Conservation (phyloP, 129 eudicot species). For the Lonicera japonica region DNA sequence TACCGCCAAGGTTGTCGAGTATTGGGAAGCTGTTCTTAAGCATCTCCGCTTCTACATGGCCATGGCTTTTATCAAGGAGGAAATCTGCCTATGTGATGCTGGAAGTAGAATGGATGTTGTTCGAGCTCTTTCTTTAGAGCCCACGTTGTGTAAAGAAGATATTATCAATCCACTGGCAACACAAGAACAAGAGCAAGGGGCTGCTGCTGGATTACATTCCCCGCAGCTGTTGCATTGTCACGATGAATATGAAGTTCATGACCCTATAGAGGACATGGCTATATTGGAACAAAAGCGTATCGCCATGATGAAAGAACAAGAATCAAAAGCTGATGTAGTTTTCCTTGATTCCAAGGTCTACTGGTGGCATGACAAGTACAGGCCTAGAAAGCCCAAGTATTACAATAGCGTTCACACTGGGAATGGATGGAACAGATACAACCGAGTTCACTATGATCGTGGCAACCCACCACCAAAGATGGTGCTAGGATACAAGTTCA, state of each 20-base stretch:
- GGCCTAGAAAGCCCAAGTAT: not conserved
- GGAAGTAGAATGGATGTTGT: constrained; percentile 33
- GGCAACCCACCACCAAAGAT: not conserved
- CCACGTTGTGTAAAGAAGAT: constrained; percentile 24
- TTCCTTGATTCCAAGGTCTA: constrained; percentile 14
- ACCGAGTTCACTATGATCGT: not conserved
- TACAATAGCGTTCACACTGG: not conserved
- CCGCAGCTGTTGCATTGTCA: constrained; percentile 34
- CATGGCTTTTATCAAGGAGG: constrained; percentile 88
- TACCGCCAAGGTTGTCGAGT: constrained; percentile 91
- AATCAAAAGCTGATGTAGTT: constrained; percentile 88
- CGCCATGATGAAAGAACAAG: constrained; percentile 89
- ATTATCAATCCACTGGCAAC: too few relatives aligned
- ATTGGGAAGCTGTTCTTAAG: constrained; percentile 97
- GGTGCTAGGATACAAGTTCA: not conserved
- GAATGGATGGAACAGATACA: not conserved
- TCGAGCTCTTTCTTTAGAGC: constrained; percentile 51
- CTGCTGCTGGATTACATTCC: constrained; percentile 69
- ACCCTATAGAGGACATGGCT: constrained; percentile 19
- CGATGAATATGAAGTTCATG: not conserved
- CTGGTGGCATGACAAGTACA: not conserved
- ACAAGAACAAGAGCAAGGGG: too few relatives aligned
- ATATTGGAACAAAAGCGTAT: constrained; percentile 34
- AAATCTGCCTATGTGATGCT: constrained; percentile 74
- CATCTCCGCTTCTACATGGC: constrained; percentile 97